Conservation (phyloP, 78 protist species). For the Dictyostelium capitatum region DNA sequence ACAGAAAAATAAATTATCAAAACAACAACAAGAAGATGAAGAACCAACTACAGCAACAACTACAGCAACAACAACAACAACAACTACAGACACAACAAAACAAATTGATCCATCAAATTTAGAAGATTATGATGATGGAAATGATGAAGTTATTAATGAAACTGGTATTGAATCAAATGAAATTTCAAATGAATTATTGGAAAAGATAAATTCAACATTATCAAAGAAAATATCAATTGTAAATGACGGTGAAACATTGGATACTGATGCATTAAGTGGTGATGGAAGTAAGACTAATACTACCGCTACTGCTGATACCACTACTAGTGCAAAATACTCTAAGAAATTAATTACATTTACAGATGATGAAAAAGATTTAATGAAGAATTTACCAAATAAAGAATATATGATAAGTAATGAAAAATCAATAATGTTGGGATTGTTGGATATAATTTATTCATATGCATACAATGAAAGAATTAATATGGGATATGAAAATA, state of each 20-base stretch:
- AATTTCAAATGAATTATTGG: constrained; percentile 16
- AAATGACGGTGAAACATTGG: neutral
- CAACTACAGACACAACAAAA: neutral
- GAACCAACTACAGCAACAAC: neutral
- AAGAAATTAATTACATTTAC: constrained; percentile 52
- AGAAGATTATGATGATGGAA: constrained; percentile 64
- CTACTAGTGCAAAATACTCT: neutral
- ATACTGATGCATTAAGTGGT: neutral
- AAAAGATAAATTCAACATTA: constrained; percentile 52
- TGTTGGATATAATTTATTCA: constrained; percentile 55
- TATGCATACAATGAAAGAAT: constrained; percentile 51
- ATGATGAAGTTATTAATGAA: constrained; percentile 53
- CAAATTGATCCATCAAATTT: constrained; percentile 74
- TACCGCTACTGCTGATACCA: neutral
- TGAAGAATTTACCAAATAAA: constrained; percentile 76
- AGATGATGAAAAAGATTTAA: constrained; percentile 67
- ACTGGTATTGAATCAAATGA: constrained; percentile 16
- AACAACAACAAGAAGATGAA: neutral
- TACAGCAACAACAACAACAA: no score
- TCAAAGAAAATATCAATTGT: constrained; percentile 56
- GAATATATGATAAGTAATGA: constrained; percentile 28
- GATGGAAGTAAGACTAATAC: neutral
- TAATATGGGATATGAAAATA: constrained; percentile 46
- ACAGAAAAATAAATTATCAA: constrained; percentile 7
- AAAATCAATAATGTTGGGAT: constrained; percentile 44